Conservation (phyloP, 1,139 yeast species). For the Saccharomyces uvarum region DNA sequence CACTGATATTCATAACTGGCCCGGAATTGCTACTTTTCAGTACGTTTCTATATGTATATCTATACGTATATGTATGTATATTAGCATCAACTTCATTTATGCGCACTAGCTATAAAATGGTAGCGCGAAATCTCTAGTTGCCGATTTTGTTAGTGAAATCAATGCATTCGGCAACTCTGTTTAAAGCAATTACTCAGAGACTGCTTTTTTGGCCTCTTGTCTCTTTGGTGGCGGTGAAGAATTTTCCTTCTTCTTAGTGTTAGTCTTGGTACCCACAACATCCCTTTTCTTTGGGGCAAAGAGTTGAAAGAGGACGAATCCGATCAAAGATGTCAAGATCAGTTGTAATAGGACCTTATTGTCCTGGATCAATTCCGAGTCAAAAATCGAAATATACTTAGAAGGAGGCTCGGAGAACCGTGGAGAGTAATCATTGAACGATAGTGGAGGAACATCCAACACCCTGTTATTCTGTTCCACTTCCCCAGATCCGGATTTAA, state of each 20-base stretch:
- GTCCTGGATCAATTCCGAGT: slow-evolving; percentile 18
- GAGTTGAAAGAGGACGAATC: slow-evolving; percentile 13
- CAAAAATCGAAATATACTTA: slow-evolving; percentile 17
- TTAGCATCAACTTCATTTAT: background rate
- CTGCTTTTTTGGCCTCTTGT: background rate
- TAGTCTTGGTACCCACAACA: background rate
- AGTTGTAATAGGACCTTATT: slow-evolving; percentile 15
- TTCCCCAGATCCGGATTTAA: slow-evolving; percentile 39
- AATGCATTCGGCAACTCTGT: background rate
- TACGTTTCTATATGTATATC: background rate
- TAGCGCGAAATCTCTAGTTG: background rate
- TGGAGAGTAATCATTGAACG: slow-evolving; percentile 30
- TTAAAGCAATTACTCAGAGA: background rate
- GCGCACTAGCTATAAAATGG: background rate
- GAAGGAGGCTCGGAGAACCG: slow-evolving; percentile 13
- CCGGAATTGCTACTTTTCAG: background rate
- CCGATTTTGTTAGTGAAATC: background rate
- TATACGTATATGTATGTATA: background rate
- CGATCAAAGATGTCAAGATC: slow-evolving; percentile 15
- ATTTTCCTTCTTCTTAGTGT: background rate
- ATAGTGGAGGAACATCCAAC: slow-evolving; percentile 31
- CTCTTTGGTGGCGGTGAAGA: background rate
- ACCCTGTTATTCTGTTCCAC: slow-evolving; percentile 48
- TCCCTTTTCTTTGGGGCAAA: background rate
- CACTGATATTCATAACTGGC: slow-evolving; percentile 49